phyloP scores from a whole-genome alignment of 192 early-diverging fungal genomes.

The Entomortierella chlamydospora region DNA sequence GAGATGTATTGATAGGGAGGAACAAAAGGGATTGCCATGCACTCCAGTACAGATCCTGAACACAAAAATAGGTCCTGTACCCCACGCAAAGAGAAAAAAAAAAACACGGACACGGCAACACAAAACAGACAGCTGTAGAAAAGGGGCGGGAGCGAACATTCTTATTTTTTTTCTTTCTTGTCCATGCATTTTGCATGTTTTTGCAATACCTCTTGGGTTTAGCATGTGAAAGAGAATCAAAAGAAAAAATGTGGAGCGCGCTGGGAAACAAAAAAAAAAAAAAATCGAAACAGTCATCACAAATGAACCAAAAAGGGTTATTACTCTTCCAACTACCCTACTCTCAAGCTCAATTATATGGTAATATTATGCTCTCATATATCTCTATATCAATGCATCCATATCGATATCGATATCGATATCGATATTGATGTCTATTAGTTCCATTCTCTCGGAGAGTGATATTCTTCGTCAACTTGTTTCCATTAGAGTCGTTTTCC shows the following conservation, averaged over 20 bases:
- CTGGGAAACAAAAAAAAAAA: slow-evolving; percentile 11
- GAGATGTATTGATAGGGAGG: too few relatives aligned
- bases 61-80: neutral
- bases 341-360: neutral
- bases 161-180: too few relatives aligned
- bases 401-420: too few relatives aligned
- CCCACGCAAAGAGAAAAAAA: neutral
- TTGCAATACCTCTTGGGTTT: neutral
- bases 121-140: slow-evolving; percentile 11
- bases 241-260: slow-evolving; percentile 22
- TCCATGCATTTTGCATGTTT: too few relatives aligned
- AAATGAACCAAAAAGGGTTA: too few relatives aligned
- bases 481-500: too few relatives aligned
- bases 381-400: too few relatives aligned
- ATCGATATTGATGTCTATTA: too few relatives aligned
- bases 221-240: slow-evolving; percentile 40
- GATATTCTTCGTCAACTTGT: too few relatives aligned
- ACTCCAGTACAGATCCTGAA: neutral
- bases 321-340: too few relatives aligned
- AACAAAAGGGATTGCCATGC: neutral
- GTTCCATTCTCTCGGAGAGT: too few relatives aligned
- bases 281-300: neutral
- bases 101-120: slow-evolving; percentile 14
- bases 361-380: too few relatives aligned
- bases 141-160: neutral